Evolutionary conservation across 2,329 filamentous ascomycete species (phyloP).

Genomic region (Trichoderma oligosporum): DNA sequence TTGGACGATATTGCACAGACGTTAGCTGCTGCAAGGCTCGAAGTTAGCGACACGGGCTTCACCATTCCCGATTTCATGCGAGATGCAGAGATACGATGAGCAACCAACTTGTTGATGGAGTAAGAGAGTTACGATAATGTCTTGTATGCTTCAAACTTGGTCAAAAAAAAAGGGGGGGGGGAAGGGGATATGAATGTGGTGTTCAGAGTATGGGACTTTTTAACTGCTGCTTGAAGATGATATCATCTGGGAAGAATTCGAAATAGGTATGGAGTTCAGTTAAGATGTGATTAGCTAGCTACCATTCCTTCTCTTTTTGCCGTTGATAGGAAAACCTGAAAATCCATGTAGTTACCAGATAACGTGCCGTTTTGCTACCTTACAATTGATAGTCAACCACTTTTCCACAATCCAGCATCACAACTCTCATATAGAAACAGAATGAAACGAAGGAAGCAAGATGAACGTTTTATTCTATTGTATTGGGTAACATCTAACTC

Average conservation of each 20-base stretch:
- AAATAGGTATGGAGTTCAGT: constrained; percentile 10
- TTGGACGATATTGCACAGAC: constrained; percentile 30
- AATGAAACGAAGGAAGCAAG: background rate
- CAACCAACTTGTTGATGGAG: background rate
- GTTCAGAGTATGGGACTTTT: background rate
- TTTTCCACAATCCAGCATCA: too few relatives aligned
- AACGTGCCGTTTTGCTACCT: too few relatives aligned
- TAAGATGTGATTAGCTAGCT: constrained; percentile 5
- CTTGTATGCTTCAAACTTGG: background rate
- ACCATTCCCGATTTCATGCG: constrained; percentile 42
- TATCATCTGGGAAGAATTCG: background rate
- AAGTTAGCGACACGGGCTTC: constrained; percentile 35
- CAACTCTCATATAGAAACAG: too few relatives aligned
- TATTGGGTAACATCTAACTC: too few relatives aligned
- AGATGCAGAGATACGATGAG: constrained; percentile 41
- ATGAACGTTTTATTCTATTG: too few relatives aligned
- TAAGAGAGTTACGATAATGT: background rate
- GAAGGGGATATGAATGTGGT: background rate
- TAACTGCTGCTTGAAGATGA: background rate
- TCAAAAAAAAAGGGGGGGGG: background rate
- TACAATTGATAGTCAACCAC: too few relatives aligned
- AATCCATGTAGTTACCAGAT: too few relatives aligned
- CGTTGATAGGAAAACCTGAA: too few relatives aligned
- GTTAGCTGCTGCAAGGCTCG: constrained; percentile 30
- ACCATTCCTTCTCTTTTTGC: background rate